A percentile compares a stretch with the other conserved stretches of the same genome.
phyloP scores from a whole-genome alignment of 768 basidiomycete genomes.

The Pluteus cervinus region DNA sequence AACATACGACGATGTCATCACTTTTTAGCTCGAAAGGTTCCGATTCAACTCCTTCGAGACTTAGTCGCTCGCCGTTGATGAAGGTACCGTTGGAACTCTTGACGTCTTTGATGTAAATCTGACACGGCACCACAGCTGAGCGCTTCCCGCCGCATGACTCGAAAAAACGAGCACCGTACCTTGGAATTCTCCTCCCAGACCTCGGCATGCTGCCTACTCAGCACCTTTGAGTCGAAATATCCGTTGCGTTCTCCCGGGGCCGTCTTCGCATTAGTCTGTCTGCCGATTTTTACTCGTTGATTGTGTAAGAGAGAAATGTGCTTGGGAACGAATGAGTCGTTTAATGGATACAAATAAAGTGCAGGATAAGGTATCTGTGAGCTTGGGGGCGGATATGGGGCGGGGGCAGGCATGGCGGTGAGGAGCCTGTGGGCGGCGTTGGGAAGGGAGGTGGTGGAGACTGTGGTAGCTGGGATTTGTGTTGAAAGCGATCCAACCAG shows the following conservation, averaged over 20 bases:
- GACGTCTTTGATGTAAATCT: slow-evolving; percentile 99
- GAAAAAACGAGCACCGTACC: slow-evolving; percentile 35
- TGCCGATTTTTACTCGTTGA: slow-evolving; percentile 83
- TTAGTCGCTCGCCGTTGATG: slow-evolving; percentile 92
- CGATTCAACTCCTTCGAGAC: slow-evolving; percentile 83
- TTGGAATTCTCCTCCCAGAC: slow-evolving; percentile 94
- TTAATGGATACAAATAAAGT: slow-evolving; percentile 82
- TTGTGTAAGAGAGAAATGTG: slow-evolving; percentile 74
- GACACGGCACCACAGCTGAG: slow-evolving; percentile 9
- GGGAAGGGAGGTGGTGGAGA: slow-evolving; percentile 1
- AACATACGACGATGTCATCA: slow-evolving; percentile 90
- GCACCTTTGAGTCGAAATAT: slow-evolving; percentile 93
- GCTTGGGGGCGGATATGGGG: slow-evolving; percentile 12
- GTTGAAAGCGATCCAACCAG: too few relatives aligned
- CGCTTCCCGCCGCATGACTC: neutral
- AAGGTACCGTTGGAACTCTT: slow-evolving; percentile 98
- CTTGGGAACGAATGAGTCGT: slow-evolving; percentile 92
- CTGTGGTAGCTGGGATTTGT: too few relatives aligned
- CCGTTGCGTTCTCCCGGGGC: slow-evolving; percentile 90
- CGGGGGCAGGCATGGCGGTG: slow-evolving; percentile 21
- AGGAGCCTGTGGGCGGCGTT: slow-evolving; percentile 8
- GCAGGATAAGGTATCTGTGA: slow-evolving; percentile 29
- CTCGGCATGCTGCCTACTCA: slow-evolving; percentile 93
- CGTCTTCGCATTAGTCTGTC: slow-evolving; percentile 95
- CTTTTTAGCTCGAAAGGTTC: slow-evolving; percentile 92